phyloP scores from a whole-genome alignment of 106 monocot genomes.

The Dendrobium huoshanense region DNA sequence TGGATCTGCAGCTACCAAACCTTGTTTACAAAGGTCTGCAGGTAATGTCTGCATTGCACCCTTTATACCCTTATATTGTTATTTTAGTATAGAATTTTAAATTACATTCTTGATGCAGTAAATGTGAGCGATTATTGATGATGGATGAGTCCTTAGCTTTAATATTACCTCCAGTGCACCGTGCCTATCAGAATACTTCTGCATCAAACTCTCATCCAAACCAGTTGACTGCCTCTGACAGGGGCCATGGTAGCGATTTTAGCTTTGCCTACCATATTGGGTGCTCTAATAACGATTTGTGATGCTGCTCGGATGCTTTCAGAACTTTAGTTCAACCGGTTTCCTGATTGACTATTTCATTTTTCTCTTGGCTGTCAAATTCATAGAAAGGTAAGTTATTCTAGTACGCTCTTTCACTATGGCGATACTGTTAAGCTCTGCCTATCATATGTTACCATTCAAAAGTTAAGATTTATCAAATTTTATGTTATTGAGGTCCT shows the following conservation, averaged over 20 bases:
- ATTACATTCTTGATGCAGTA: conserved; percentile 39
- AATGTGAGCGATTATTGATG: conserved; percentile 57
- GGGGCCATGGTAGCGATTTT: conserved; percentile 24
- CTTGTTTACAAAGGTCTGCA: conserved; percentile 66
- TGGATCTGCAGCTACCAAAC: conserved; percentile 83
- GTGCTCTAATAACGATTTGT: conserved; percentile 50
- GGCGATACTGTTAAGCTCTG: background rate
- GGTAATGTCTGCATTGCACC: conserved; percentile 27
- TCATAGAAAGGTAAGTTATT: background rate
- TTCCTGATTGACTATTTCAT: background rate
- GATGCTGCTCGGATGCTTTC: background rate
- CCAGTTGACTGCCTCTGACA: conserved; percentile 20
- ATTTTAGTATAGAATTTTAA: conserved; percentile 1
- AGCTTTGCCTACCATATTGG: conserved; percentile 57
- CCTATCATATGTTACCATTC: background rate
- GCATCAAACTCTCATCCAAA: conserved; percentile 3
- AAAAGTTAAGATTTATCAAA: background rate
- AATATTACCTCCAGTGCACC: conserved; percentile 75
- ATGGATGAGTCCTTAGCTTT: conserved; percentile 67
- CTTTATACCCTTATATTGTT: background rate
- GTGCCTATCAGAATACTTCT: conserved; percentile 25
- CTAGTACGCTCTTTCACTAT: background rate
- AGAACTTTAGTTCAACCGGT: background rate
- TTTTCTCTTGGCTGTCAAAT: background rate
- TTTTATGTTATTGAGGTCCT: background rate